Evolutionary conservation across 1,139 yeast genomes (phyloP), one percentile per base, ranked within the genome.

Genomic region (Kazachstania sp.): DNA sequence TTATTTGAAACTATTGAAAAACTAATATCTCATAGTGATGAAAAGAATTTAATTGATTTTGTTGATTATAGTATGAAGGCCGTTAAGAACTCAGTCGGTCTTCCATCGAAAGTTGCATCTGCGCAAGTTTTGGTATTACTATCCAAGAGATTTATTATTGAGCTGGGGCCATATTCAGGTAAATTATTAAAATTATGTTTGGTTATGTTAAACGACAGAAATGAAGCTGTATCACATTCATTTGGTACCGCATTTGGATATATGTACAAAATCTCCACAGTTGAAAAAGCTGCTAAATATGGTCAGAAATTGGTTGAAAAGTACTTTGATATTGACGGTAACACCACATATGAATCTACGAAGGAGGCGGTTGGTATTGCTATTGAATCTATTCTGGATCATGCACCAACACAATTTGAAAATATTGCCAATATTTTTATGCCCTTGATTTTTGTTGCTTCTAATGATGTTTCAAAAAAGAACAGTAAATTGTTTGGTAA

Each of bases 91-190:
- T 78, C 95, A 0, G 86, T 90, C 30, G 98, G 97, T 0, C 71
- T 92, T 30, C 97, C 97, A 0, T 87, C 97, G 0, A 88, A 88
- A 60, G 88, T 86, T 1, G 88, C 94, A 39, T 88, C 92, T 0
- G 78, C 95, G n/a, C 76, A 81, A 53, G 82, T 90, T 0, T 64
- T 88, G 23, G 86, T 83, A 7, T 74, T 79, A 23, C 64, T 88
- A 48, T 75, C 83, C 1, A 70, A 78, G 26, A 74, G 81, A 52
- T 80, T 83, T 55, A 63, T 74, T n/a, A 72, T 73, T 32, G 60
- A 77, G 20, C 64, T 79, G 12, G 71, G 73, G 41, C 82, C 86
- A 0, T 78, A 77, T 57, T 84, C 90, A 8, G 85, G 82, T 47
- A 68, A 71, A 15, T 66, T 90, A 16, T 66, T 90, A 51, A 73